phyloP scores from a whole-genome alignment of 352 stramenopile genomes.

The Phytophthora nicotianae region DNA sequence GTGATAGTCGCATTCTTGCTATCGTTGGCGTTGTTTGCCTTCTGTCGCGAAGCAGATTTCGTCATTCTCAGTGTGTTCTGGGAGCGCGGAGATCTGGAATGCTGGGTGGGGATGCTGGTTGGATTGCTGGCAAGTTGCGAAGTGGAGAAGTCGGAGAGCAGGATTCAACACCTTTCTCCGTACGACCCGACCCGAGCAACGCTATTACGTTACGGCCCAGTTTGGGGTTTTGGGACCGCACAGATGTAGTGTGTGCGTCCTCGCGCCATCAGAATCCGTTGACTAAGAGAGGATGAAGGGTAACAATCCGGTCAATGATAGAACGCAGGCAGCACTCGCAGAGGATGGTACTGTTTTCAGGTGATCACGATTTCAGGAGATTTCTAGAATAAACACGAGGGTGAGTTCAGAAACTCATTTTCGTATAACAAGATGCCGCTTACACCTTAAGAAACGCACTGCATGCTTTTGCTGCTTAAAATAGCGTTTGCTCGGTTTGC shows the following conservation, averaged over 20 bases:
- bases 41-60: conserved; percentile 10
- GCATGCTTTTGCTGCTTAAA: too few species aligned
- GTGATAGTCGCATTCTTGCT: not conserved
- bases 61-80: conserved; percentile 6
- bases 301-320: not conserved
- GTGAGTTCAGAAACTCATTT: too few species aligned
- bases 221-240: not conserved
- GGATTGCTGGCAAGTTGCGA: conserved; percentile 12
- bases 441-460: too few species aligned
- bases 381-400: too few species aligned
- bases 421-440: too few species aligned
- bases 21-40: conserved; percentile 11
- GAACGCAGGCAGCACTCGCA: not conserved
- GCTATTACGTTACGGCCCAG: too few species aligned
- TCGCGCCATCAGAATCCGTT: not conserved
- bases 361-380: too few species aligned
- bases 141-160: conserved; percentile 3
- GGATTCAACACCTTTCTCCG: too few species aligned
- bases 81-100: not conserved
- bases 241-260: not conserved
- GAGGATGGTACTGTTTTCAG: not conserved
- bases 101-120: conserved; percentile 5
- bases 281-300: not conserved
- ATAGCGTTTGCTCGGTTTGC: too few species aligned
- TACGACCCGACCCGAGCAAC: not conserved